phyloP scores from a whole-genome alignment of 1,284 basidiomycete species.

The Rhodotorula sp. region DNA sequence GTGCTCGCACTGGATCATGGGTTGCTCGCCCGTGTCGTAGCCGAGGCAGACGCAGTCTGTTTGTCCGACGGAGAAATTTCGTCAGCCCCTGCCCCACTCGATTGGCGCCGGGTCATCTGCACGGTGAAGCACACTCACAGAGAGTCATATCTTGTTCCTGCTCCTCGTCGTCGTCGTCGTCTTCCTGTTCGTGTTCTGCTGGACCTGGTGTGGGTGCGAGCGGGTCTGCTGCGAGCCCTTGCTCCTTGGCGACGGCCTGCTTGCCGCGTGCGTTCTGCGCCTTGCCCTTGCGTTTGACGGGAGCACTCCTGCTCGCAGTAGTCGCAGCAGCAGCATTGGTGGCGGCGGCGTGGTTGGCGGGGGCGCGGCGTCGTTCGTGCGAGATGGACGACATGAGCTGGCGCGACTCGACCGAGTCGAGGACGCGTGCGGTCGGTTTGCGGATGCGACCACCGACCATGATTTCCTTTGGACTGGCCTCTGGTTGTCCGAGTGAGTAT shows the following conservation, averaged over 20 bases:
- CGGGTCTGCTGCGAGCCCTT: conserved; percentile 6
- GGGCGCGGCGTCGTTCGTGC: background rate
- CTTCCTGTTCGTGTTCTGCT: conserved; percentile 11
- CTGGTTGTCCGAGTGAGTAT: background rate
- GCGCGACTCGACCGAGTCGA: conserved; percentile 23
- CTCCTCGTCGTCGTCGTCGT: background rate
- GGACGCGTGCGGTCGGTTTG: conserved; percentile 25
- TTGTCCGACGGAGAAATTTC: background rate
- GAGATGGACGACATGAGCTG: conserved; percentile 7
- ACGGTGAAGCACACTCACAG: conserved; percentile 20
- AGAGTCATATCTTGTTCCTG: conserved; percentile 35
- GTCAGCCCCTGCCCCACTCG: background rate
- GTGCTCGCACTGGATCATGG: conserved; percentile 71
- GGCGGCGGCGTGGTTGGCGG: background rate
- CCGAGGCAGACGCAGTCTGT: conserved; percentile 44
- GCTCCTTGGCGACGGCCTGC: conserved; percentile 14
- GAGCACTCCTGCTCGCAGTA: conserved; percentile 8
- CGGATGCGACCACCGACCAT: conserved; percentile 16
- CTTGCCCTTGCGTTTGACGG: conserved; percentile 25
- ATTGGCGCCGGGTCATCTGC: too few relatives aligned
- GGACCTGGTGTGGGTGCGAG: background rate
- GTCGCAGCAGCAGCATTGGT: background rate
- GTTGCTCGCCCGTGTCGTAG: conserved; percentile 65
- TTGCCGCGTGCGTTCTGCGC: conserved; percentile 21
- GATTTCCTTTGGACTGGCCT: background rate